Evolutionary conservation across 345 rosid genomes (phyloP).

Genomic region (Microcos paniculata): DNA sequence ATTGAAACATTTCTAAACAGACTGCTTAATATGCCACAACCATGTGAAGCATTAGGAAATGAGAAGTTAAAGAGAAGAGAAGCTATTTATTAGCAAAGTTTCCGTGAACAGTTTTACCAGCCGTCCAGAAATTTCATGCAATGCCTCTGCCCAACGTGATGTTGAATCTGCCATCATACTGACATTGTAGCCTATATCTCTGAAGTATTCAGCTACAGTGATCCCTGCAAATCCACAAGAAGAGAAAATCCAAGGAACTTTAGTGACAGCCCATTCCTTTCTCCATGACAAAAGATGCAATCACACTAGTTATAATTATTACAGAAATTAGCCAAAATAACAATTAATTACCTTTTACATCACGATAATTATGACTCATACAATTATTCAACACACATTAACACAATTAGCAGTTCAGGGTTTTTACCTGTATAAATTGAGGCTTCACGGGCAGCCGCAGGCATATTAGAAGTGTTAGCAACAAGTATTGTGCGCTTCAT

Average conservation of each 20-base stretch:
- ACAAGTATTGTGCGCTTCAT: slow-evolving; percentile 99
- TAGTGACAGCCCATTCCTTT: neutral
- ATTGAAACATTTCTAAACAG: neutral
- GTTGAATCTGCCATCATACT: slow-evolving; percentile 99
- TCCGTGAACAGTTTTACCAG: slow-evolving; percentile 46
- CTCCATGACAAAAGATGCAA: neutral
- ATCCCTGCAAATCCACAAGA: slow-evolving; percentile 56
- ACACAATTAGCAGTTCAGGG: neutral
- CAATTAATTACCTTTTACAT: neutral
- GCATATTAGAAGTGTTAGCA: slow-evolving; percentile 99
- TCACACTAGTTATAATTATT: neutral
- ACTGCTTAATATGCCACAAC: neutral
- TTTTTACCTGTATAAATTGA: slow-evolving; percentile 92
- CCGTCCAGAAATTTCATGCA: slow-evolving; percentile 99
- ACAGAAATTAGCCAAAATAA: neutral
- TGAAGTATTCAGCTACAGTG: slow-evolving; percentile 97
- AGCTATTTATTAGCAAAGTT: neutral
- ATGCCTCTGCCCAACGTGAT: slow-evolving; percentile 99
- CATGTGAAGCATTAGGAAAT: neutral
- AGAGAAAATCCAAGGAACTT: slow-evolving; percentile 7
- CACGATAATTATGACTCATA: neutral
- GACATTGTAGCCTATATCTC: slow-evolving; percentile 99
- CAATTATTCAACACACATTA: neutral
- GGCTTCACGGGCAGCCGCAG: slow-evolving; percentile 99
- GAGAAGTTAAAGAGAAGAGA: neutral